phyloP scores from a whole-genome alignment of 257 asterid genomes.

The Handroanthus guayacan region DNA sequence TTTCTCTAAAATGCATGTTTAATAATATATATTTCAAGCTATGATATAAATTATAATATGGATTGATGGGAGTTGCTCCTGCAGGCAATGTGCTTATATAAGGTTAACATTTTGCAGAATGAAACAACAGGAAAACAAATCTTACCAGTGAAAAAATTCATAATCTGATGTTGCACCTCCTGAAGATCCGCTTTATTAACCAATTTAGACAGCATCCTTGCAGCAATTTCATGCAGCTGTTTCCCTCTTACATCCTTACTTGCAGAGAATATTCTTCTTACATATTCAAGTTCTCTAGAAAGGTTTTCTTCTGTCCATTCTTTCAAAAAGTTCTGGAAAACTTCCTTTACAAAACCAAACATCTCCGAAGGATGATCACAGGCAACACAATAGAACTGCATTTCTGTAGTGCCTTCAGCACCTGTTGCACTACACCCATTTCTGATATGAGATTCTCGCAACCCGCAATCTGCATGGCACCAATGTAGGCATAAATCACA shows the following conservation, averaged over 20 bases:
- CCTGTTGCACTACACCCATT: slow-evolving; percentile 77
- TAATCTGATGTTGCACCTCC: slow-evolving; percentile 65
- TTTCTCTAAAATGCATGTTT: slow-evolving; percentile 16
- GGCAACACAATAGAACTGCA: slow-evolving; percentile 98
- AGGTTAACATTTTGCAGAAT: background rate
- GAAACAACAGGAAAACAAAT: slow-evolving; percentile 15
- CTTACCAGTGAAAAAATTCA: slow-evolving; percentile 75
- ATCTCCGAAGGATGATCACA: slow-evolving; percentile 97
- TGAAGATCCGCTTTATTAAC: slow-evolving; percentile 65
- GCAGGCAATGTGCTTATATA: slow-evolving; percentile 22
- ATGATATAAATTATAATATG: background rate
- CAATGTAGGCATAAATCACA: slow-evolving; percentile 97
- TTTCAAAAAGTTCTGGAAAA: slow-evolving; percentile 79
- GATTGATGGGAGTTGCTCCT: slow-evolving; percentile 7
- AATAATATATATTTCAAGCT: slow-evolving; percentile 20
- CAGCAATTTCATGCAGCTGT: slow-evolving; percentile 66
- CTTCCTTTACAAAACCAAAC: slow-evolving; percentile 98
- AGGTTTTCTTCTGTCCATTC: slow-evolving; percentile 91
- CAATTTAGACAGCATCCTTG: slow-evolving; percentile 67
- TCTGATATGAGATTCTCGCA: slow-evolving; percentile 79
- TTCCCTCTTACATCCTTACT: slow-evolving; percentile 89
- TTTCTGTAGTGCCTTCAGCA: slow-evolving; percentile 70
- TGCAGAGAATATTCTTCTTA: slow-evolving; percentile 68
- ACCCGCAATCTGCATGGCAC: slow-evolving; percentile 99
- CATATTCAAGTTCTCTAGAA: slow-evolving; percentile 81